Evolutionary conservation across 768 basidiomycete species (phyloP), one percentile per base, ranked within the genome.

Genomic region (Clavulina sp.): DNA sequence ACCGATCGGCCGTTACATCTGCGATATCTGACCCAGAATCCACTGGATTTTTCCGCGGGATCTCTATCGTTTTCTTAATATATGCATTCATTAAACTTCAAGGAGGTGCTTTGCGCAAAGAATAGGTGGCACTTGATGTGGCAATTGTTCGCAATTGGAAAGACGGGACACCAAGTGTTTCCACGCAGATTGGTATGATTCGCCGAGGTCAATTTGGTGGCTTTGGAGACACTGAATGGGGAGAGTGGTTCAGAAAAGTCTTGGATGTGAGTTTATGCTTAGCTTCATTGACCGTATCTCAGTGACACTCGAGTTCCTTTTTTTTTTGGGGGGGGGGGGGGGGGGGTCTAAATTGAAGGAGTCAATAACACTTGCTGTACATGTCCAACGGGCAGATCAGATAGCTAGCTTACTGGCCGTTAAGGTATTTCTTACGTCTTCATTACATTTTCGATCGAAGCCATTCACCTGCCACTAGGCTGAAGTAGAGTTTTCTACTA

Each of bases 171-270:
- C 67, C 71, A 0, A 81, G 84, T 54, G 70, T 86, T 29, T 87
- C 87, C 64, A 82, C 80, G n/a, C 78, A 88, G 57, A 79, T 93
- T 54, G 80, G 80, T 13, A 69, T 76, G 3, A 66, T 95, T 41
- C 73, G 87, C 1, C 68, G 72, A 4, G 66, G 88, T 34, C 67
- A 92, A 5, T 66, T 80, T n/a, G n/a, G n/a, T n/a, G n/a, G n/a
- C n/a, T n/a, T n/a, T n/a, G n/a, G n/a, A n/a, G 60, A 60, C 9
- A 38, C 34, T 7, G 19, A 19, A 7, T 7, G 34, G 9, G 34
- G 19, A 38, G 54, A 62, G 19, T 76, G 74, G 70, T 73, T 80
- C 59, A 59, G 65, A 49, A 63, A 70, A 44, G 71, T 73, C 52
- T 62, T 65, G 24, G 58, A 72, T 62, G 79, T 75, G 54, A 40